phyloP scores from a whole-genome alignment of 2,329 filamentous ascomycete species.

The Seiridium cupressi region DNA sequence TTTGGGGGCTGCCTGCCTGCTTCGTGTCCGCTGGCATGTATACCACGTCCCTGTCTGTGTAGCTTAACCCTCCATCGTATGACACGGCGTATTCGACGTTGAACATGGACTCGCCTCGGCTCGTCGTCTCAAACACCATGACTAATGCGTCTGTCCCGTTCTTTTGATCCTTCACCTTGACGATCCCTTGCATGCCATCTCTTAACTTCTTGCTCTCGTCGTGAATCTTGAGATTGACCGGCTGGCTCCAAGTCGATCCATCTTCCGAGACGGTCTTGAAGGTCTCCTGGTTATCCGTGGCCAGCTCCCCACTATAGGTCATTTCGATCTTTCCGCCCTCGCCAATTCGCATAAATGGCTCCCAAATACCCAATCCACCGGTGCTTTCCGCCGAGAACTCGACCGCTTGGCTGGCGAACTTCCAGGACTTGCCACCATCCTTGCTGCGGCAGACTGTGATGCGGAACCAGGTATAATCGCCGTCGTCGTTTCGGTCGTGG shows the following conservation, averaged over 20 bases:
- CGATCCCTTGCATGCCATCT: constrained; percentile 36
- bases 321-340: constrained; percentile 35
- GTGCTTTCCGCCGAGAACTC: constrained; percentile 29
- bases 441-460: constrained; percentile 29
- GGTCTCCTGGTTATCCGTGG: constrained; percentile 38
- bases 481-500: constrained; percentile 33
- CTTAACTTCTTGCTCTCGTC: constrained; percentile 26
- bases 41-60: constrained; percentile 28
- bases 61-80: constrained; percentile 34
- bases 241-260: constrained; percentile 33
- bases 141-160: constrained; percentile 30
- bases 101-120: constrained; percentile 24
- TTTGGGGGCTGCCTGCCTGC: constrained; percentile 36
- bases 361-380: constrained; percentile 33
- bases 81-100: constrained; percentile 32
- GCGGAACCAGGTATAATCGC: constrained; percentile 32
- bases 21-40: constrained; percentile 24
- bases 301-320: constrained; percentile 39
- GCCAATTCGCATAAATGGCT: constrained; percentile 39
- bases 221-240: constrained; percentile 28
- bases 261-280: constrained; percentile 36
- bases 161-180: constrained; percentile 21
- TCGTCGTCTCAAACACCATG: constrained; percentile 37
- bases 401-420: constrained; percentile 32
- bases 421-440: constrained; percentile 33